Conservation (phyloP, 495 filamentous ascomycete species). For the Aspergillus bridgeri region DNA sequence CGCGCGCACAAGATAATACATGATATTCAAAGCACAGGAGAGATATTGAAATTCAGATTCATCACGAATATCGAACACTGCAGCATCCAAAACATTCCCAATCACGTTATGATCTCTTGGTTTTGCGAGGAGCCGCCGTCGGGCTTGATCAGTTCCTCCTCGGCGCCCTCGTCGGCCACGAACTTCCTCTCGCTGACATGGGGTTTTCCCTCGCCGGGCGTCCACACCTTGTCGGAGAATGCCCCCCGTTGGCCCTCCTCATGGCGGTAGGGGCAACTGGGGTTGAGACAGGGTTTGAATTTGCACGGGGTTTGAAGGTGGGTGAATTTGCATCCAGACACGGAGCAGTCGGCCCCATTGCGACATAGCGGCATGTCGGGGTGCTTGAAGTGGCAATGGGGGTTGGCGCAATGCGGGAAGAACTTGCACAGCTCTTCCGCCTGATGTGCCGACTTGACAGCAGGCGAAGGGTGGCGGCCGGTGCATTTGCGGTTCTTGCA, state of each 20-base stretch:
- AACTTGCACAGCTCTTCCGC: slow-evolving; percentile 87
- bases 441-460: slow-evolving; percentile 70
- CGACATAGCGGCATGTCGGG: slow-evolving; percentile 77
- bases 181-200: slow-evolving; percentile 94
- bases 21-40: slow-evolving; percentile 19
- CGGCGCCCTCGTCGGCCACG: slow-evolving; percentile 60
- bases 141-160: slow-evolving; percentile 78
- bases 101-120: slow-evolving; percentile 40
- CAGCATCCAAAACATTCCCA: slow-evolving; percentile 8
- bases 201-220: slow-evolving; percentile 52
- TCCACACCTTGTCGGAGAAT: slow-evolving; percentile 93
- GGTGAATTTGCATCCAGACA: slow-evolving; percentile 83
- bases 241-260: slow-evolving; percentile 76
- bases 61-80: neutral
- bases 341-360: slow-evolving; percentile 88
- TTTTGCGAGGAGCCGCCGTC: slow-evolving; percentile 35
- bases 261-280: slow-evolving; percentile 83
- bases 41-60: slow-evolving; percentile 2
- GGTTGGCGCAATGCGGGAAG: slow-evolving; percentile 90
- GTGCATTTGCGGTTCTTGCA: slow-evolving; percentile 96
- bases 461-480: slow-evolving; percentile 87
- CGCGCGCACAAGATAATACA: slow-evolving; percentile 33
- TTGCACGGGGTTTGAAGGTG: slow-evolving; percentile 81
- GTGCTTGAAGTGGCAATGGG: slow-evolving; percentile 82
- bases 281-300: slow-evolving; percentile 86